A percentile compares a stretch with the other conserved stretches of the same genome.
phyloP scores from a whole-genome alignment of 2,329 filamentous ascomycete genomes.

The Saccharata proteae region DNA sequence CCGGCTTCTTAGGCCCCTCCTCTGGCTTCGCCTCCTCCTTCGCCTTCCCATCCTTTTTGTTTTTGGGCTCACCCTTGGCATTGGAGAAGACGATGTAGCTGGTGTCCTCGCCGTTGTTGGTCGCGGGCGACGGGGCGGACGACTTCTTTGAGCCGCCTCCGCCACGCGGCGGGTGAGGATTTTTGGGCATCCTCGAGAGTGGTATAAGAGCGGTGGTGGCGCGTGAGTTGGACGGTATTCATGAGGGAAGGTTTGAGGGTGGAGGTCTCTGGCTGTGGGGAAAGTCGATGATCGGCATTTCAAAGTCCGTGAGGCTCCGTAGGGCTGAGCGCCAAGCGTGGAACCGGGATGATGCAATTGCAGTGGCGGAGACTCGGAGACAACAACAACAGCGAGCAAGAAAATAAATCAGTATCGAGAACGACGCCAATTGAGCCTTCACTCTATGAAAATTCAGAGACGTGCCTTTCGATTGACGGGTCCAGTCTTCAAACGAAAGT shows the following conservation, averaged over 20 bases:
- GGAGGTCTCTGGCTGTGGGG: too few species aligned
- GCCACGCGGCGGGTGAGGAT: constrained; percentile 34
- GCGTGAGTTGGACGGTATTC: constrained; percentile 1
- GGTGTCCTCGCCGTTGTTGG: constrained; percentile 32
- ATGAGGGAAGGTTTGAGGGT: too few species aligned
- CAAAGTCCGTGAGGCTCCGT: too few species aligned
- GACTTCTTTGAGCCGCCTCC: constrained; percentile 26
- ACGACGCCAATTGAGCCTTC: too few species aligned
- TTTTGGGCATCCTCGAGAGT: constrained; percentile 33
- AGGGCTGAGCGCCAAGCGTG: too few species aligned
- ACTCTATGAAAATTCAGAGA: too few species aligned
- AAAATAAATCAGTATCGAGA: too few species aligned
- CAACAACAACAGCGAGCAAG: too few species aligned
- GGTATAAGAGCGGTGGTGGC: too few species aligned
- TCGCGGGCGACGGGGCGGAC: constrained; percentile 9
- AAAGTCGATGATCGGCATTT: too few species aligned
- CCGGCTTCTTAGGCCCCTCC: constrained; percentile 44
- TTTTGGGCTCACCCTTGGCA: constrained; percentile 28
- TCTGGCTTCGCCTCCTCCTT: constrained; percentile 19
- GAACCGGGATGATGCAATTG: constrained; percentile 1
- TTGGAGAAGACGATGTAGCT: constrained; percentile 38
- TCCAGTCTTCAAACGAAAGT: too few species aligned
- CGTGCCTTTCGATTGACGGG: too few species aligned
- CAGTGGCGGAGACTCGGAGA: constrained; percentile 4
- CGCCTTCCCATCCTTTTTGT: constrained; percentile 20